A percentile compares a stretch with the other conserved stretches of the same genome.
phyloP scores from a whole-genome alignment of 257 asterid genomes.

The Solanum appendiculatum region DNA sequence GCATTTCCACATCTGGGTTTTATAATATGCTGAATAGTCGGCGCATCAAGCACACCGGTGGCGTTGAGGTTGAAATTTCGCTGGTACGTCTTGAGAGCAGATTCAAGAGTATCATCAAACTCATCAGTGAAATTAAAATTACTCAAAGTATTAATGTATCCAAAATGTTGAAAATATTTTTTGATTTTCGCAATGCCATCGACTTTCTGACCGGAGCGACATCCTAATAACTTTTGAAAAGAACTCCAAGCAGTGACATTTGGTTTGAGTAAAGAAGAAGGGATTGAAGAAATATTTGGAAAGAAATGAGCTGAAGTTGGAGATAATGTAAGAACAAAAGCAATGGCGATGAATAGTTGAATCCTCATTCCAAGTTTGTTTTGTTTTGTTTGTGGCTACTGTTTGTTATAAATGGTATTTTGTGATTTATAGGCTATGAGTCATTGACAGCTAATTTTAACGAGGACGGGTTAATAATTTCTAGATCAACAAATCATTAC shows the following conservation, averaged over 20 bases:
- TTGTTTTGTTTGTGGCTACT: not conserved
- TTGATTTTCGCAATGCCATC: conserved; percentile 44
- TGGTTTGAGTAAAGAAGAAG: conserved; percentile 27
- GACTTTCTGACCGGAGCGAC: conserved; percentile 39
- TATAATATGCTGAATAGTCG: conserved; percentile 31
- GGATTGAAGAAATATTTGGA: conserved; percentile 51
- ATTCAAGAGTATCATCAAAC: conserved; percentile 45
- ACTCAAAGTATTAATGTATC: conserved; percentile 32
- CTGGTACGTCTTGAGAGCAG: conserved; percentile 58
- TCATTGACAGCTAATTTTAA: not conserved
- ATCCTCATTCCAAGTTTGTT: not conserved
- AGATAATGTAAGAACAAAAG: not conserved
- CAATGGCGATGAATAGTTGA: not conserved
- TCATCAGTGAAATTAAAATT: conserved; percentile 39
- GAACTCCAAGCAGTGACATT: conserved; percentile 51
- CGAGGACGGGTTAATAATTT: not conserved
- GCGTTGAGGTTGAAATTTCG: conserved; percentile 56
- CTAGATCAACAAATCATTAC: not conserved
- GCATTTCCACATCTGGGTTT: conserved; percentile 74
- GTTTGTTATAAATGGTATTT: not conserved
- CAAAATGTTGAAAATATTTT: conserved; percentile 54
- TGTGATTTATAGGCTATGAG: not conserved
- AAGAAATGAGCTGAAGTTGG: conserved; percentile 49
- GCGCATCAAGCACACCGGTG: conserved; percentile 53
- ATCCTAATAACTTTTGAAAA: conserved; percentile 37